Conservation (phyloP, 345 rosid genomes). For the Lenwebbia sp. region DNA sequence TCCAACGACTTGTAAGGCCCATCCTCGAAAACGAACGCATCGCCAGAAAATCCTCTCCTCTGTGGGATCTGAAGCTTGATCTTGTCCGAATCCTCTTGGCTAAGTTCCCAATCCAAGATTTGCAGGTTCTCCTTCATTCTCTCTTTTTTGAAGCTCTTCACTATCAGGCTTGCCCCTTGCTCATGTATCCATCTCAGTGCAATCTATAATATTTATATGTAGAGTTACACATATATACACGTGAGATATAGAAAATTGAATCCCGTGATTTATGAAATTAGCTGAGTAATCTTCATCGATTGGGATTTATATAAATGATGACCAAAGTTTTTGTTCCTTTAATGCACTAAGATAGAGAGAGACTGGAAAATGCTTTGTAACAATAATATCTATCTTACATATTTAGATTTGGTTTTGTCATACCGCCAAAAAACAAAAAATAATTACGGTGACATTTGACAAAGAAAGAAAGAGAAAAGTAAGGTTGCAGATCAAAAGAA, state of each 20-base stretch:
- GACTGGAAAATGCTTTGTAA: background rate
- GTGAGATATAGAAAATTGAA: background rate
- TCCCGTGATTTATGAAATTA: background rate
- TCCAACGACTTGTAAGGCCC: background rate
- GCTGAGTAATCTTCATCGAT: background rate
- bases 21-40: background rate
- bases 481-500: background rate
- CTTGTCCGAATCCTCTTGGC: background rate
- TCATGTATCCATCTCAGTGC: conserved; percentile 5
- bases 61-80: background rate
- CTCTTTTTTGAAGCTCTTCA: conserved; percentile 2
- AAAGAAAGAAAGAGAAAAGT: background rate
- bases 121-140: background rate
- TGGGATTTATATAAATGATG: background rate
- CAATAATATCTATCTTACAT: background rate
- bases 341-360: background rate
- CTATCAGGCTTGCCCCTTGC: background rate
- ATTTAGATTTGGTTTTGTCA: background rate
- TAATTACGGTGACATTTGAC: background rate
- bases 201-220: background rate
- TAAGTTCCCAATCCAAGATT: background rate
- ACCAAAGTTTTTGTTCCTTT: background rate
- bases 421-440: background rate
- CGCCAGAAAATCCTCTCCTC: background rate
- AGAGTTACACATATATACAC: background rate